Evolutionary conservation across 805 yeast species (phyloP).

Genomic region (Candida taoyuanica): DNA sequence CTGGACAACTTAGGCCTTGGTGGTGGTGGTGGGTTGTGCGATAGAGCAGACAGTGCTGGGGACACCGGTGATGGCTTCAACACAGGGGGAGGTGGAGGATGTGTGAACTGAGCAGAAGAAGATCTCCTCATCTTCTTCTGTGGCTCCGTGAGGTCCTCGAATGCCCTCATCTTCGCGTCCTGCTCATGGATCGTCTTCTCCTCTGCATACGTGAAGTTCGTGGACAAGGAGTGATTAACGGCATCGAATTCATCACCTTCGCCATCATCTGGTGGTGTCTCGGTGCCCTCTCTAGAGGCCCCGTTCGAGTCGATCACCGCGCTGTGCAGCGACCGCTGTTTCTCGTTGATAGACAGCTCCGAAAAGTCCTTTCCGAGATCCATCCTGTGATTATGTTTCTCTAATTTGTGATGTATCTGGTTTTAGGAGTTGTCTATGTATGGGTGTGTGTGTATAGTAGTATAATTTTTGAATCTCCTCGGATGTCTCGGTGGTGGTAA

Average conservation of each 20-base stretch:
- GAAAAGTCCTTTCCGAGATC: slow-evolving; percentile 2
- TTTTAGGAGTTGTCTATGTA: too few species aligned
- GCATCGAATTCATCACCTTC: slow-evolving; percentile 20
- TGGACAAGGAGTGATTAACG: slow-evolving; percentile 30
- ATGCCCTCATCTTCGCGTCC: slow-evolving; percentile 60
- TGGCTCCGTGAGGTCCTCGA: slow-evolving; percentile 35
- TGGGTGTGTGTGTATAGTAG: too few species aligned
- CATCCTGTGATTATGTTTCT: too few species aligned
- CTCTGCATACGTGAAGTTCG: slow-evolving; percentile 63
- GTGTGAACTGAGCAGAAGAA: slow-evolving; percentile 32
- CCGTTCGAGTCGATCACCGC: not conserved
- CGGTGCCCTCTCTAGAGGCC: not conserved
- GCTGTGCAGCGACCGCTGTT: not conserved
- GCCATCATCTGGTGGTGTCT: slow-evolving; percentile 5
- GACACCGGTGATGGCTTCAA: slow-evolving; percentile 14
- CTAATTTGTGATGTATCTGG: too few species aligned
- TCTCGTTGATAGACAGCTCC: slow-evolving; percentile 1
- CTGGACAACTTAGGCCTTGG: slow-evolving; percentile 24
- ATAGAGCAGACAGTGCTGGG: slow-evolving; percentile 34
- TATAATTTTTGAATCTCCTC: too few species aligned
- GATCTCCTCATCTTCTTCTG: slow-evolving; percentile 32
- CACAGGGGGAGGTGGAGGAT: slow-evolving; percentile 37
- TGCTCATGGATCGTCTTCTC: slow-evolving; percentile 60
- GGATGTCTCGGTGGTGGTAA: not conserved
- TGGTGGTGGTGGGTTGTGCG: slow-evolving; percentile 39